Base-by-base conservation (phyloP, 257 asterid genomes). In the Scutellaria galericulata region DNA sequence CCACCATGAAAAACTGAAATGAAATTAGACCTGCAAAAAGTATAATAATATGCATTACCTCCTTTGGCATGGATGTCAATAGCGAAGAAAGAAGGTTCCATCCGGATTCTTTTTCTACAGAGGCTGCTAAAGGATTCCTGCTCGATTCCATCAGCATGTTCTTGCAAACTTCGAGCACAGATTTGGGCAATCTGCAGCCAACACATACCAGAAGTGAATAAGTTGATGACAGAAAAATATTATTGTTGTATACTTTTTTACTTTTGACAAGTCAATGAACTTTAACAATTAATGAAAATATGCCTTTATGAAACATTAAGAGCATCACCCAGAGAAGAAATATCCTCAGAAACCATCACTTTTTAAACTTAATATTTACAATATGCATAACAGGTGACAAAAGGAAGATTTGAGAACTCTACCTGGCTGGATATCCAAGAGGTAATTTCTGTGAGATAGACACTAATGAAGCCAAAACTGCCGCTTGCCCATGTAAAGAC, bases 391-490 rank as follows among this genome's bases (percentile, higher is more conserved):
- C 45, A 59, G 56, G 31, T 7, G 42, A 41, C 31, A 37, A 68
- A 68, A 46, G 61, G 51, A 42, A 75, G 67, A 70, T 45, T 51
- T 61, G 69, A 52, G 74, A 78, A 69, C 76, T 78, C 71, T 78
- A 95, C 99, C 97, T 89, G 80, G 93, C 78, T 65, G 99, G 99
- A 82, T 95, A 95, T 79, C 99, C 99, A 75, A 95, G 96, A 55
- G 97, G 99, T 70, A 92, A 85, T 80, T 83, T 90, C 44, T 79
- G 93, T 27, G 99, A 95, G 74, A 89, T 81, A 68, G 99, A 90
- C 80, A 95, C 94, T 59, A 95, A 70, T 66, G 99, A 84, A 44
- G 99, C 99, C 85, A 95, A 82, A 83, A 87, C 90, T 71, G 97
- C 90, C 3, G 98, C 97, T 80, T 92, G 96, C 70, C 99, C 99